Evolutionary conservation across 306 rosid species (phyloP), one percentile per base, ranked within the genome.

Genomic region (Boehmeria nivea): DNA sequence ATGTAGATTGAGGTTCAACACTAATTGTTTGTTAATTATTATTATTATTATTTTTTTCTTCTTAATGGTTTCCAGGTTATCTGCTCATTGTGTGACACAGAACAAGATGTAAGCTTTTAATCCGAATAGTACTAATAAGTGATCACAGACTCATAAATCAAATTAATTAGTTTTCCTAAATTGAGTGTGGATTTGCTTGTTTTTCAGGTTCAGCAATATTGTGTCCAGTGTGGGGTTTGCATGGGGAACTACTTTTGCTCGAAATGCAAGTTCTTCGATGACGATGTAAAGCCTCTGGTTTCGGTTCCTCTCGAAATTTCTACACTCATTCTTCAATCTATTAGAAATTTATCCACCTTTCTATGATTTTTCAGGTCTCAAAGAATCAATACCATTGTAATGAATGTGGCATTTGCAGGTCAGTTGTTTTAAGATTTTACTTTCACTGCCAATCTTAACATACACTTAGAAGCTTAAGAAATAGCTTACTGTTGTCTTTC

Each of bases 371-470:
- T 11, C 65, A 89, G 89, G 74, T 67, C 48, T 71, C 80, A 1
- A 87, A 84, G 64, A 66, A 71, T 13, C 95, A 79, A 44, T 84
- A 76, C 79, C 95, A 87, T 69, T 87, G 94, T 43, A 65, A 79
- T 60, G 83, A 73, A 70, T 87, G 95, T 69, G 95, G 89, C 10
- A 87, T 87, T 66, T 87, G 95, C 95, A 79, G 95, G 97, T 89
- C 54, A 68, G 67, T 31, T 54, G 44, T 63, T 68, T 59, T 62
- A 38, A 38, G 8, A 6, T 10, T 31, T 31, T 4, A 10, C 36
- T 31, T 31, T 31, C 8, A 4, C 9, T 31, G 5, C 9, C 36
- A 31, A 31, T 31, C 36, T 31, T 10, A 31, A 31, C 36, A 31
- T 31, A 31, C 36, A 6, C 36, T 31, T 1, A 25, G n/a, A 7